Evolutionary conservation across 805 yeast species (phyloP).

Genomic region (Metschnikowia reukaufii): DNA sequence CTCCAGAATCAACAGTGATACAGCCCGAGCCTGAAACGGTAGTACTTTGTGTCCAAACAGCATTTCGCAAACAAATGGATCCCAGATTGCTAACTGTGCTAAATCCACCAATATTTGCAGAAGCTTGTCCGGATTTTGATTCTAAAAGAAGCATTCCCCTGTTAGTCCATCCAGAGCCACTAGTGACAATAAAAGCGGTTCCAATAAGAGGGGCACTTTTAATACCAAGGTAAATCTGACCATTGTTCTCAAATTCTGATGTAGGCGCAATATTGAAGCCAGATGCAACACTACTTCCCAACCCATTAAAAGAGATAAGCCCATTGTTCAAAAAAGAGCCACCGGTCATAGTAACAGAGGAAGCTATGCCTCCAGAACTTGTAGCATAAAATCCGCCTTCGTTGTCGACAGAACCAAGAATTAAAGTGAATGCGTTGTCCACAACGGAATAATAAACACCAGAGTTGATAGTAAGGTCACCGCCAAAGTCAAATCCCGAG

Average conservation of each 20-base stretch:
- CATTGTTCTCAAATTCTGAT: constrained; percentile 23
- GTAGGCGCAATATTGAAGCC: constrained; percentile 18
- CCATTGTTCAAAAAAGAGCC: constrained; percentile 20
- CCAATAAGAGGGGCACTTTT: constrained; percentile 14
- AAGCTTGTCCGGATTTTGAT: neutral
- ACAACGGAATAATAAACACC: constrained; percentile 14
- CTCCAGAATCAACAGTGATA: constrained; percentile 9
- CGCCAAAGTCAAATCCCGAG: neutral
- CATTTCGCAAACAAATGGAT: constrained; percentile 27
- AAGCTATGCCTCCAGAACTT: neutral
- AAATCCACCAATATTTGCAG: neutral
- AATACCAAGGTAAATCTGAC: constrained; percentile 24
- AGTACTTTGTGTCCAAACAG: constrained; percentile 23
- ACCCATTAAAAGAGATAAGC: constrained; percentile 23
- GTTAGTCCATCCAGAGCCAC: constrained; percentile 7
- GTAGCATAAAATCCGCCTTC: constrained; percentile 13
- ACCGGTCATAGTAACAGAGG: constrained; percentile 3
- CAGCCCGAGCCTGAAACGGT: constrained; percentile 28
- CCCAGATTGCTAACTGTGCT: constrained; percentile 27
- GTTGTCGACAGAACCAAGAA: constrained; percentile 7
- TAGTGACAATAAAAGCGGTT: constrained; percentile 4
- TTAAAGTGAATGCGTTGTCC: constrained; percentile 4
- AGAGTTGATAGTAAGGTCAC: constrained; percentile 4
- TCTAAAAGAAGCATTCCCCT: constrained; percentile 9
- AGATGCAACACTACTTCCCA: constrained; percentile 20